Conservation (phyloP, 345 rosid species). For the Eucalyptus urophylla region DNA sequence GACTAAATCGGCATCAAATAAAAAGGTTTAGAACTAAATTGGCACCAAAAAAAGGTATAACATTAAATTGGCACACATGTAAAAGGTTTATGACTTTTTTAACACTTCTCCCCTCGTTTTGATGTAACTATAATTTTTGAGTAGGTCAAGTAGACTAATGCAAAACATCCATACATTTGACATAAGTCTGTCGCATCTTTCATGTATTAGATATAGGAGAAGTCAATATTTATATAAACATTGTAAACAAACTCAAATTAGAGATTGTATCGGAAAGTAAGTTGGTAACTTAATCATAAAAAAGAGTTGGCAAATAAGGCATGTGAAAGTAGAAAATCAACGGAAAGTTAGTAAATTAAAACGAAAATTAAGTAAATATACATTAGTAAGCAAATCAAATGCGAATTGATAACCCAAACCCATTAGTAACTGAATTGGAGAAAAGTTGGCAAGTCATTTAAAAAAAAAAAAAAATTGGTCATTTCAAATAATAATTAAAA, state of each 20-base stretch:
- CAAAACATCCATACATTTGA: neutral
- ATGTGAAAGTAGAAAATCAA: neutral
- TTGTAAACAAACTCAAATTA: neutral
- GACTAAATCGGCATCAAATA: accelerated
- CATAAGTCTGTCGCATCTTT: neutral
- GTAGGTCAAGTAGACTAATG: neutral
- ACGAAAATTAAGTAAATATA: neutral
- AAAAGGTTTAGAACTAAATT: too few relatives aligned
- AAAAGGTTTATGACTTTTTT: too few relatives aligned
- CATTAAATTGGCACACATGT: too few relatives aligned
- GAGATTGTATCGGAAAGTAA: neutral
- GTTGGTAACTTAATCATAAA: neutral
- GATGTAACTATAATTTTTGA: neutral
- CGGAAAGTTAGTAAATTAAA: neutral
- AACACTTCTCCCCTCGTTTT: neutral
- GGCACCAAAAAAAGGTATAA: accelerated
- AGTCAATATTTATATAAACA: neutral
- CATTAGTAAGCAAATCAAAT: neutral
- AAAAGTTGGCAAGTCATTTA: neutral
- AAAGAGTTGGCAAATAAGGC: neutral
- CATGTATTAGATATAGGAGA: neutral
- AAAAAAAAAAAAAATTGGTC: neutral
- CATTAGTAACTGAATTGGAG: neutral
- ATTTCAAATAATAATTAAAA: neutral
- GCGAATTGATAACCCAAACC: neutral